Percentiles rank a stretch among this genome's conserved stretches.
These are phyloP conservation scores for Ustilago sp. DNA, from an alignment of 1,284 basidiomycete genomes.

Conservation along the genomic window DNA sequence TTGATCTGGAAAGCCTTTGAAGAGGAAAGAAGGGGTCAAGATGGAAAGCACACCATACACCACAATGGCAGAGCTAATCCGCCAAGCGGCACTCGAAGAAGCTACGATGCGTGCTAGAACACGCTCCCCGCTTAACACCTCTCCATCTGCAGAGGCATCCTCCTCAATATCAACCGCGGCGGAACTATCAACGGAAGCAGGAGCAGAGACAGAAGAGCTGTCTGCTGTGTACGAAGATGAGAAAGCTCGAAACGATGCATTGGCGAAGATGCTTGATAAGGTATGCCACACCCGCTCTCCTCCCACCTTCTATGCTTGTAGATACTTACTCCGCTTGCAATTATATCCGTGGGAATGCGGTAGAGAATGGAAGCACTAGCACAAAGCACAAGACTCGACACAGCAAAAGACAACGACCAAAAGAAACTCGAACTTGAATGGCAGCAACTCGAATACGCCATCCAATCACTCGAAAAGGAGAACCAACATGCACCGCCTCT, in stretches of 20 bases:
- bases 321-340: neutral
- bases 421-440: constrained; percentile 31
- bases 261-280: constrained; percentile 27
- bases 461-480: constrained; percentile 33
- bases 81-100: constrained; percentile 36
- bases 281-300: constrained; percentile 13
- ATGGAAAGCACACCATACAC: constrained; percentile 31
- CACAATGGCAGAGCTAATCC: constrained; percentile 39
- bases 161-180: constrained; percentile 1
- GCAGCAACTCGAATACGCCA: constrained; percentile 46
- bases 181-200: constrained; percentile 12
- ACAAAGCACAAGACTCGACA: neutral
- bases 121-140: constrained; percentile 28
- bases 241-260: constrained; percentile 35
- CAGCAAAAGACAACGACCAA: constrained; percentile 9
- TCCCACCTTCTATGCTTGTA: neutral
- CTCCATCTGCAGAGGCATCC: neutral
- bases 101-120: constrained; percentile 38
- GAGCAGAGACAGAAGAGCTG: constrained; percentile 30
- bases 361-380: constrained; percentile 25
- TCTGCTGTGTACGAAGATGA: constrained; percentile 43
- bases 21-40: neutral
- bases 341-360: neutral
- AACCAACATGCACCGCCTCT: constrained; percentile 27
- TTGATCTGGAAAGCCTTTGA: neutral